Evolutionary conservation across 2,329 filamentous ascomycete species (phyloP).

Genomic region (Ceratocystis ficicola): DNA sequence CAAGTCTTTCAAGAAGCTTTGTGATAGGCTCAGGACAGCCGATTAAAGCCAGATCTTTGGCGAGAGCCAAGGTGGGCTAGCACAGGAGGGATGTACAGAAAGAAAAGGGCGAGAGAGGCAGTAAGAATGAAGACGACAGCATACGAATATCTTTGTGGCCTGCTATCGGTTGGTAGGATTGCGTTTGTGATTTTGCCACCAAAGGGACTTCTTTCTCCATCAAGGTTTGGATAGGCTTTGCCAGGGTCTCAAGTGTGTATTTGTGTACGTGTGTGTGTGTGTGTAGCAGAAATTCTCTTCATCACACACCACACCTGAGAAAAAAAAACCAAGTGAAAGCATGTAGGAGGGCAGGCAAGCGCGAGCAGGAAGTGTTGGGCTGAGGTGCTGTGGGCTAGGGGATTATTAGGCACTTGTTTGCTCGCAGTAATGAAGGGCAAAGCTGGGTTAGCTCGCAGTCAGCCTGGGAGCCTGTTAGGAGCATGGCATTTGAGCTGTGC

Average conservation of each 20-base stretch:
- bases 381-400: not conserved
- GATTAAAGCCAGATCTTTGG: not conserved
- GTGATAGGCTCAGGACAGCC: not conserved
- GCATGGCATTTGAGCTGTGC: too few relatives aligned
- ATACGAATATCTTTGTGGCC: not conserved
- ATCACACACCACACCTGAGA: not conserved
- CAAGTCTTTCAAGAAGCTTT: not conserved
- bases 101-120: not conserved
- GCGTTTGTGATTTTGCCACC: not conserved
- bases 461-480: too few relatives aligned
- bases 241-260: not conserved
- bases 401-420: not conserved
- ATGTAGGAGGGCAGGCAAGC: not conserved
- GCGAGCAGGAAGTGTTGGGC: not conserved
- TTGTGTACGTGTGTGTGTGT: not conserved
- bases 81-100: not conserved
- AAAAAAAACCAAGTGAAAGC: not conserved
- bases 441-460: too few relatives aligned
- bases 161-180: not conserved
- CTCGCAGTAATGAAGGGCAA: not conserved
- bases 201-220: not conserved
- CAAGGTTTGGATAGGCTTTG: not conserved
- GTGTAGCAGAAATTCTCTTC: not conserved
- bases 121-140: not conserved
- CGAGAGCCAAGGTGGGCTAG: constrained; percentile 1